Evolutionary conservation across 352 stramenopile genomes (phyloP), one percentile per base, ranked within the genome.

Genomic region (Pythium apleroticum): DNA sequence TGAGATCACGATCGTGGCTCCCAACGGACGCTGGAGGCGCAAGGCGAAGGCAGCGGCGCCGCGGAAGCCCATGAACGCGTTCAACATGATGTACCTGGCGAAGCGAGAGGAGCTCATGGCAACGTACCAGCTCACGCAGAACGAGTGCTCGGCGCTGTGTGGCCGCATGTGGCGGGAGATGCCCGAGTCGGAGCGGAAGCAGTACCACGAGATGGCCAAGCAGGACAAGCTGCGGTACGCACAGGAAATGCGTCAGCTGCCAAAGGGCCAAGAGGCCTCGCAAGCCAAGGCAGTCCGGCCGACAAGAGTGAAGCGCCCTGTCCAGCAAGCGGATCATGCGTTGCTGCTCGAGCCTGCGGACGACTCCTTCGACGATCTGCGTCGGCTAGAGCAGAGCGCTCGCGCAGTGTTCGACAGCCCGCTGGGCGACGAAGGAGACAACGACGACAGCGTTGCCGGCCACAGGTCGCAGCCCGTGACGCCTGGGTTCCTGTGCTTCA

Each of bases 21-120:
- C 2, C 46, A 46, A 22, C 45, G 48, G 15, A 11, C 24, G 17
- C 28, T 53, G 6, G 19, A 7, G 19, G 11, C 46, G 25, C 2
- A 60, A 48, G 46, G 31, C 64, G 2, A 75, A 80, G 43, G 30
- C 55, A 15, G 52, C 46, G 19, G 52, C 56, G 3, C 78, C 77
- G 12, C 71, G 73, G 0, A 69, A 66, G 1, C 76, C 76, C 2
- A 73, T 85, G 52, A 84, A 76, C 10, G 78, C 78, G 15, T 87
- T 81, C 68, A 88, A 88, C 55, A 67, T 88, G 25, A 88, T 87
- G 77, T 87, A 82, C 52, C 75, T 88, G 66, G 76, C 75, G 3
- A 80, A 83, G 68, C 78, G 76, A 25, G 66, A 67, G 1, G 77
- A 90, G 60, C 61, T 90, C 10, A 71, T 87, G 46, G 61, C 65